Conservation (phyloP, 768 basidiomycete species). For the Candolleomyces eurysporus region DNA sequence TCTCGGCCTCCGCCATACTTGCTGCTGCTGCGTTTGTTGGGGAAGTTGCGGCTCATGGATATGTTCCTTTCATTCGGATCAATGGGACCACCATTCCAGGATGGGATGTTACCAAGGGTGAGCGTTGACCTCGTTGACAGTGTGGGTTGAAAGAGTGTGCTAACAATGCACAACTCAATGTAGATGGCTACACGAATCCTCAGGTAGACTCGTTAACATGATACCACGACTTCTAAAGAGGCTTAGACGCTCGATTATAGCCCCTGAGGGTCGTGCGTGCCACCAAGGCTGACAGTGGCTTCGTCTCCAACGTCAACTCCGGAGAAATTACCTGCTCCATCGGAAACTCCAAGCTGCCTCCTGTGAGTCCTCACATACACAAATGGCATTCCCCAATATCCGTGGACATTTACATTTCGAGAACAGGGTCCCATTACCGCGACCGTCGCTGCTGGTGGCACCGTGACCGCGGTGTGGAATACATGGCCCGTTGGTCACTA, state of each 20-base stretch:
- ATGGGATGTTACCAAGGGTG: constrained; percentile 33
- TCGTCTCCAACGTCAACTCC: constrained; percentile 28
- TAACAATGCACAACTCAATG: not conserved
- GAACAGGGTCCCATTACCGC: constrained; percentile 32
- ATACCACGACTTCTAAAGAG: not conserved
- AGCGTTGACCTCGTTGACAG: not conserved
- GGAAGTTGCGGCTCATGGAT: constrained; percentile 32
- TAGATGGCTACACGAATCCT: constrained; percentile 33
- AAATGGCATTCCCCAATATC: not conserved
- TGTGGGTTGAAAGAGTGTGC: not conserved
- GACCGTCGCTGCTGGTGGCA: constrained; percentile 33
- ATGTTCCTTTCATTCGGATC: constrained; percentile 32
- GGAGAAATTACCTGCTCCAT: constrained; percentile 37
- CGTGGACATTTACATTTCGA: not conserved
- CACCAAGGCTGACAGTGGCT: constrained; percentile 36
- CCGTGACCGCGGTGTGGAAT: constrained; percentile 35
- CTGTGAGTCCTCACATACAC: constrained; percentile 17
- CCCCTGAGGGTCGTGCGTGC: constrained; percentile 33
- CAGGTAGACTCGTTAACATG: constrained; percentile 17
- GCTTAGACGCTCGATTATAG: constrained; percentile 10
- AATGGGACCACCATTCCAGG: constrained; percentile 29
- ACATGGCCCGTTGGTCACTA: constrained; percentile 39
- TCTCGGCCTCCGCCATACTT: constrained; percentile 11
- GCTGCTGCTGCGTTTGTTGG: constrained; percentile 15
- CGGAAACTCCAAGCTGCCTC: constrained; percentile 34